A percentile compares a stretch with the other conserved stretches of the same genome.
Conservation (phyloP, 768 basidiomycete genomes). For the Cyclocybe aegerita region DNA sequence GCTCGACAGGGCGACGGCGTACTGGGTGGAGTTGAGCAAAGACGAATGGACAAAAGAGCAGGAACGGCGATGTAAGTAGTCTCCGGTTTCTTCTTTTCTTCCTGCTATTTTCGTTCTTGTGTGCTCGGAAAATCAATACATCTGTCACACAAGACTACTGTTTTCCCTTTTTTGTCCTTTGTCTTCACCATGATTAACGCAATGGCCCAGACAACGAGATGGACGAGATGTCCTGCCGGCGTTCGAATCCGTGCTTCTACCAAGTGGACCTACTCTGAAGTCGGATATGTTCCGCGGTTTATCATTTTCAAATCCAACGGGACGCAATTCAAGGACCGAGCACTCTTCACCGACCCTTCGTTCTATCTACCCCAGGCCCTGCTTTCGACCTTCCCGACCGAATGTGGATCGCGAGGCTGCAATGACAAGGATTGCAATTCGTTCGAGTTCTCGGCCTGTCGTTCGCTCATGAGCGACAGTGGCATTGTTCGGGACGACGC, state of each 20-base stretch:
- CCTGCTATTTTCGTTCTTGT: too few species aligned
- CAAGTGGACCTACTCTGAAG: conserved; percentile 17
- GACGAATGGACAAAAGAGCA: conserved; percentile 16
- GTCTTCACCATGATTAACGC: background rate
- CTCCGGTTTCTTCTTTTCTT: background rate
- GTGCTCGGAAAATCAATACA: too few species aligned
- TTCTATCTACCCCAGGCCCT: conserved; percentile 12
- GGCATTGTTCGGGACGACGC: conserved; percentile 11
- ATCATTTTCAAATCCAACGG: conserved; percentile 10
- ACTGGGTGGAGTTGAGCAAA: conserved; percentile 24
- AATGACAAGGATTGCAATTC: conserved; percentile 10
- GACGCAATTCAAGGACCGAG: conserved; percentile 3
- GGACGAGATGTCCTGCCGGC: background rate
- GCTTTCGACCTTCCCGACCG: conserved; percentile 10
- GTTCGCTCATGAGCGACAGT: conserved; percentile 10
- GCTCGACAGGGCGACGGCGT: conserved; percentile 20
- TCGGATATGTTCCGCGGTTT: conserved; percentile 19
- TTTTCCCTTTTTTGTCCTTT: too few species aligned
- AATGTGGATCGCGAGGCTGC: conserved; percentile 11
- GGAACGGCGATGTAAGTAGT: conserved; percentile 12
- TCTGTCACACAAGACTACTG: too few species aligned
- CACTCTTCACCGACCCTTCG: conserved; percentile 15
- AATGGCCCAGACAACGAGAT: conserved; percentile 8
- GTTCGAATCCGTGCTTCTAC: conserved; percentile 14
- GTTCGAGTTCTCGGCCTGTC: conserved; percentile 14